A percentile compares a stretch with the other conserved stretches of the same genome.
Conservation (phyloP, 352 stramenopile genomes). For the Phytophthora capsici region DNA sequence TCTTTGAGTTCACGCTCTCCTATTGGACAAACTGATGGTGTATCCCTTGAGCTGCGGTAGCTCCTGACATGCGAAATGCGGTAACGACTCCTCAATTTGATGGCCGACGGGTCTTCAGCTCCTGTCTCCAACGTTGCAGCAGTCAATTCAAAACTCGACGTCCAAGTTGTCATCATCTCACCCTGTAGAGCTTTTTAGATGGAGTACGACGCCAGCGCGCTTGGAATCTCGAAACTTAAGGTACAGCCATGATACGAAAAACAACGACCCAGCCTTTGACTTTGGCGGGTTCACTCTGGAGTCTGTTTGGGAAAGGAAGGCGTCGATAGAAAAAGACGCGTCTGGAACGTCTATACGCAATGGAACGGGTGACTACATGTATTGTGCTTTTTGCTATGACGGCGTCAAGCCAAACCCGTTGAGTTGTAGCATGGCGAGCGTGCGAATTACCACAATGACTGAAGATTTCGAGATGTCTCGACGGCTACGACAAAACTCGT, state of each 20-base stretch:
- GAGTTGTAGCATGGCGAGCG: slow-evolving; percentile 29
- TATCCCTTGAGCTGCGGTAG: too few species aligned
- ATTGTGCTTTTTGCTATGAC: slow-evolving; percentile 32
- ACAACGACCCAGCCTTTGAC: slow-evolving; percentile 30
- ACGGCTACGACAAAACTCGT: slow-evolving; percentile 21
- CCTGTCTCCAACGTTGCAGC: slow-evolving; percentile 43
- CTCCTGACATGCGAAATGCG: too few species aligned
- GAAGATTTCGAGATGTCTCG: slow-evolving; percentile 51
- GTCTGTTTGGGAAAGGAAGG: slow-evolving; percentile 37
- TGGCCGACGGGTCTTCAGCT: slow-evolving; percentile 39
- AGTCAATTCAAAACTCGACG: slow-evolving; percentile 29
- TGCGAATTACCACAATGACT: slow-evolving; percentile 30
- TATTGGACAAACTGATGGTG: too few species aligned
- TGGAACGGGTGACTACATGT: slow-evolving; percentile 14
- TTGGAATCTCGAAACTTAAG: not conserved
- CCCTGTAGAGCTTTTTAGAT: slow-evolving; percentile 21
- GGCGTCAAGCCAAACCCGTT: slow-evolving; percentile 20
- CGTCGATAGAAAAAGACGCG: not conserved
- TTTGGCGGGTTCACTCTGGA: slow-evolving; percentile 61
- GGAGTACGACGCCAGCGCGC: slow-evolving; percentile 19
- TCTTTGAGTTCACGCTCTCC: too few species aligned
- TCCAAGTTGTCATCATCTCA: slow-evolving; percentile 11
- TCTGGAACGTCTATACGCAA: not conserved
- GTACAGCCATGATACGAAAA: not conserved
- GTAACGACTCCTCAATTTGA: too few species aligned